Conservation (phyloP, 495 filamentous ascomycete genomes). For the Copromyces sp. region DNA sequence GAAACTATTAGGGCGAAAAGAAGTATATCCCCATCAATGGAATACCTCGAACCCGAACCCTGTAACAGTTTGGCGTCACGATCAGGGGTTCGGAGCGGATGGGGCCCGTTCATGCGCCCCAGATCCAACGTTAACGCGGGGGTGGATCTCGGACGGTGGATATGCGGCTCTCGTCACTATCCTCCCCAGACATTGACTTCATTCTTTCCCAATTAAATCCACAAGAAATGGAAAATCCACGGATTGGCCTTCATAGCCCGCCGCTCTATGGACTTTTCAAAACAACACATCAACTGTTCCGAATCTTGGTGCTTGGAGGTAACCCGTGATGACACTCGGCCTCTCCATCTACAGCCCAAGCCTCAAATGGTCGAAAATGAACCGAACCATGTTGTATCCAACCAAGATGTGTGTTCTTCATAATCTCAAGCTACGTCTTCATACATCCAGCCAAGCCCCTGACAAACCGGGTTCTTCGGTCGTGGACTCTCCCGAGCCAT, state of each 20-base stretch:
- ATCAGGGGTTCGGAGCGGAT: neutral
- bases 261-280: neutral
- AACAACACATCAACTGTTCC: neutral
- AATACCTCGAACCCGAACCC: neutral
- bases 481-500: neutral
- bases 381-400: neutral
- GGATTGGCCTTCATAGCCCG: neutral
- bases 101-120: neutral
- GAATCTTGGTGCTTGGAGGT: neutral
- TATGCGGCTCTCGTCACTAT: neutral
- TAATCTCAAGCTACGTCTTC: neutral
- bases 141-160: neutral
- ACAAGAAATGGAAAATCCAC: neutral
- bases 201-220: neutral
- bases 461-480: neutral
- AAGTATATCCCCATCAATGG: neutral
- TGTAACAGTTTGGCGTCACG: neutral
- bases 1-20: neutral
- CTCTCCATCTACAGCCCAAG: neutral
- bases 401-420: neutral
- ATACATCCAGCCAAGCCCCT: neutral
- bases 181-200: neutral
- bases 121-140: neutral
- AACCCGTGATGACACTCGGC: neutral
- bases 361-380: neutral